Percentiles rank a stretch among this genome's conserved stretches.
Conservation (phyloP, 345 rosid species). For the Luvunga scandens region DNA sequence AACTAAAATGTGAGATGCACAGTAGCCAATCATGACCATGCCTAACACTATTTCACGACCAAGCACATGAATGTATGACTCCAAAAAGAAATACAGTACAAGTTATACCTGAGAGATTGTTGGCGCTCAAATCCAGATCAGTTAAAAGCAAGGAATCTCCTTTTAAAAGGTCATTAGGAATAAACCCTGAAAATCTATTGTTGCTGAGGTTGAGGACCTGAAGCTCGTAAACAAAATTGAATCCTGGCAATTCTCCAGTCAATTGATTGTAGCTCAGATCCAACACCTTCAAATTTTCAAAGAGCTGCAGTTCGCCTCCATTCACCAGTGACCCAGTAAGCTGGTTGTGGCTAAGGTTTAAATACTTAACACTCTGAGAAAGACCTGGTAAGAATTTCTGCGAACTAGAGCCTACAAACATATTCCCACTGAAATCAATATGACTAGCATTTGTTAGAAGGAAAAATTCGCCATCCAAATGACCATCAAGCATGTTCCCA, state of each 20-base stretch:
- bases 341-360: slow-evolving; percentile 86
- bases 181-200: slow-evolving; percentile 75
- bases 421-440: slow-evolving; percentile 79
- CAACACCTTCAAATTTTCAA: slow-evolving; percentile 71
- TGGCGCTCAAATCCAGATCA: slow-evolving; percentile 83
- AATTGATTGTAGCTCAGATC: slow-evolving; percentile 91
- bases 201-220: slow-evolving; percentile 88
- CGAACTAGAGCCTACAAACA: slow-evolving; percentile 54
- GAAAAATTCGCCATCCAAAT: slow-evolving; percentile 75
- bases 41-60: neutral
- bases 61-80: slow-evolving; percentile 1
- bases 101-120: slow-evolving; percentile 83
- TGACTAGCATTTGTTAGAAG: slow-evolving; percentile 72
- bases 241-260: slow-evolving; percentile 94
- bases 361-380: slow-evolving; percentile 69
- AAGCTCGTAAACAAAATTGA: slow-evolving; percentile 85
- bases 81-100: slow-evolving; percentile 3
- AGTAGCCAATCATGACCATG: slow-evolving; percentile 6
- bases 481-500: slow-evolving; percentile 74
- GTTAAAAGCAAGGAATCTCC: slow-evolving; percentile 84
- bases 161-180: slow-evolving; percentile 81
- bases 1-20: slow-evolving; percentile 20
- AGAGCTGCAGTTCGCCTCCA: slow-evolving; percentile 59
- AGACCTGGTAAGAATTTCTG: slow-evolving; percentile 73
- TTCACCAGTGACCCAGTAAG: slow-evolving; percentile 75